Percentiles rank a stretch among this genome's conserved stretches.
Conservation (phyloP, 73 alveolate species). For the Paramecium primaurelia region DNA sequence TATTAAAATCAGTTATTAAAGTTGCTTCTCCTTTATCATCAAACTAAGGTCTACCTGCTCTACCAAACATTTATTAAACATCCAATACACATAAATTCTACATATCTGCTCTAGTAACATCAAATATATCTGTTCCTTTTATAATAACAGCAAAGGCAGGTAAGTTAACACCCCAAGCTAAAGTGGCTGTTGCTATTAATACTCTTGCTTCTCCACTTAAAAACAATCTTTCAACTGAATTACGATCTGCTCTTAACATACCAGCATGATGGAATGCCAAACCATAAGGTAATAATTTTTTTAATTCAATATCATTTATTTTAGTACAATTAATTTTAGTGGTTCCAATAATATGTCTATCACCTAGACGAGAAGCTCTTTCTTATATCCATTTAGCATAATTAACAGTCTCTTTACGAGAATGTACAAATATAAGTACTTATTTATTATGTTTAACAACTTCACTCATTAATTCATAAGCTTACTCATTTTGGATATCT, state of each 20-base stretch:
- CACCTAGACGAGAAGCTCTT: constrained; percentile 73
- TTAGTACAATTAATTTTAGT: constrained; percentile 70
- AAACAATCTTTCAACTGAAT: constrained; percentile 88
- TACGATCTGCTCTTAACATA: constrained; percentile 91
- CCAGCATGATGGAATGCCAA: constrained; percentile 99
- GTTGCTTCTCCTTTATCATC: constrained; percentile 97
- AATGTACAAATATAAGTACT: constrained; percentile 98
- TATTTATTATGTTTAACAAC: constrained; percentile 89
- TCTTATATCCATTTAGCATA: constrained; percentile 82
- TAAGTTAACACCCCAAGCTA: constrained; percentile 99
- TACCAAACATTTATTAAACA: constrained; percentile 97
- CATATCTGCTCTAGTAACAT: constrained; percentile 50
- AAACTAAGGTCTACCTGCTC: constrained; percentile 99
- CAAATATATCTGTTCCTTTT: constrained; percentile 78
- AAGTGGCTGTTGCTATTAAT: constrained; percentile 94
- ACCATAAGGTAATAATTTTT: constrained; percentile 88
- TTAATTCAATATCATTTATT: constrained; percentile 67
- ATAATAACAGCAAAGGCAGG: constrained; percentile 99
- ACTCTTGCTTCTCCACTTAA: constrained; percentile 90
- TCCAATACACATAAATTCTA: constrained; percentile 97
- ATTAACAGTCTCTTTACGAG: constrained; percentile 94
- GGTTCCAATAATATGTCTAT: constrained; percentile 78
- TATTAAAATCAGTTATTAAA: constrained; percentile 78
- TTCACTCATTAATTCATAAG: constrained; percentile 81
- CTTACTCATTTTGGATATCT: constrained; percentile 78